These are phyloP conservation scores for Pythium phragmiticola DNA, from an alignment of 352 stramenopile species.

Conservation along the genomic window DNA sequence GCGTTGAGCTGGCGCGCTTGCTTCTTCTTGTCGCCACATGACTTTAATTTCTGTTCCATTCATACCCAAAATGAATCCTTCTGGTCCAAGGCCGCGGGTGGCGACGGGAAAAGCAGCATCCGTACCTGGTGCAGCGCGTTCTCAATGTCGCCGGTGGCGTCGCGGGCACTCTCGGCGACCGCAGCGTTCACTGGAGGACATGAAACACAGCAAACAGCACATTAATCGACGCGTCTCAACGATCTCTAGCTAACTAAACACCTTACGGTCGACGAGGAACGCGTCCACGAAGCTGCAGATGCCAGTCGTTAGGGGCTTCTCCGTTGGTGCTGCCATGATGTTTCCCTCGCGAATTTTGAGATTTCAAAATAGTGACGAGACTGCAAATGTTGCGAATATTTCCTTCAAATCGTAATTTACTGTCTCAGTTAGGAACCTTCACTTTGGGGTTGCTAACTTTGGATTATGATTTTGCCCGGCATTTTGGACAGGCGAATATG, in stretches of 20 bases:
- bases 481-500: conserved; percentile 1
- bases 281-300: conserved; percentile 42
- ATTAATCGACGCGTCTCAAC: conserved; percentile 7
- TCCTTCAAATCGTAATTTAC: background rate
- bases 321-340: background rate
- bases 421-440: background rate
- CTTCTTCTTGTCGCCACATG: conserved; percentile 56
- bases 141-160: conserved; percentile 63
- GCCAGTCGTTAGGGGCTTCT: background rate
- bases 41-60: conserved; percentile 30
- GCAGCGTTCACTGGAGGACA: conserved; percentile 37
- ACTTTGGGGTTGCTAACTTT: background rate
- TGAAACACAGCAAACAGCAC: background rate
- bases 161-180: conserved; percentile 46
- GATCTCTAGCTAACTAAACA: background rate
- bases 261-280: conserved; percentile 62
- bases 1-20: conserved; percentile 58
- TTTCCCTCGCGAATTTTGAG: conserved; percentile 12
- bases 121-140: conserved; percentile 64
- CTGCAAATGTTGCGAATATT: background rate
- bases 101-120: background rate
- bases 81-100: background rate
- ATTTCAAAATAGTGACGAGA: no score
- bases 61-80: background rate
- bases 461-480: background rate